Evolutionary conservation across 345 rosid species (phyloP).

Genomic region (Luvunga scandens): DNA sequence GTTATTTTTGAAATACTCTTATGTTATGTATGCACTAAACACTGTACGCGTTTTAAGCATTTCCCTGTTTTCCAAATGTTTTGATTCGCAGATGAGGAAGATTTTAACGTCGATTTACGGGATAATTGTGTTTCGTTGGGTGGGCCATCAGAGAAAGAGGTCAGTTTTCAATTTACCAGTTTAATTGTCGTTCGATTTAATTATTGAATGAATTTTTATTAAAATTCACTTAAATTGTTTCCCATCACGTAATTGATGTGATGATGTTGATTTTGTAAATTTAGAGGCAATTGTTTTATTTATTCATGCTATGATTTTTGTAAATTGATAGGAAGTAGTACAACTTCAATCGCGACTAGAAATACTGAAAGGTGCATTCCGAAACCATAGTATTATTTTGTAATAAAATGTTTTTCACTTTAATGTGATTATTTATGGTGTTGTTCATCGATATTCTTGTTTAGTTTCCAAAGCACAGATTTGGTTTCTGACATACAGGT

Average conservation of each 20-base stretch:
- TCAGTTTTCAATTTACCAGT: constrained; percentile 5
- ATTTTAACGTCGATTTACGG: constrained; percentile 31
- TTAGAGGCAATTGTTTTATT: background rate
- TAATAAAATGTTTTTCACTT: background rate
- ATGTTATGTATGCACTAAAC: background rate
- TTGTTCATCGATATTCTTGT: background rate
- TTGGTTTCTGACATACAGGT: constrained; percentile 26
- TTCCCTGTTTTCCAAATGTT: background rate
- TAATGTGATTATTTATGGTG: background rate
- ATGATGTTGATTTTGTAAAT: background rate
- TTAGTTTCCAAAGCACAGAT: background rate
- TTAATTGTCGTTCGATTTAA: background rate
- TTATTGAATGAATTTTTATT: background rate
- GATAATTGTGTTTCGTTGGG: constrained; percentile 37
- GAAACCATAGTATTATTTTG: background rate
- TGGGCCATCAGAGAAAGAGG: constrained; percentile 38
- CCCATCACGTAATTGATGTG: background rate
- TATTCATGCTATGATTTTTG: background rate
- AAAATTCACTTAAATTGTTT: background rate
- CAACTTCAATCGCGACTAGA: constrained; percentile 66
- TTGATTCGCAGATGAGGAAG: constrained; percentile 55
- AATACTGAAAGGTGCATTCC: constrained; percentile 48
- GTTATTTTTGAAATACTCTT: background rate
- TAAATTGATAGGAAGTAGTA: constrained; percentile 47
- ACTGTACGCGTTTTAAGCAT: background rate